These are phyloP conservation scores for Xylariaceae sp. DNA, from an alignment of 2,329 filamentous ascomycete genomes.

Conservation along the genomic window DNA sequence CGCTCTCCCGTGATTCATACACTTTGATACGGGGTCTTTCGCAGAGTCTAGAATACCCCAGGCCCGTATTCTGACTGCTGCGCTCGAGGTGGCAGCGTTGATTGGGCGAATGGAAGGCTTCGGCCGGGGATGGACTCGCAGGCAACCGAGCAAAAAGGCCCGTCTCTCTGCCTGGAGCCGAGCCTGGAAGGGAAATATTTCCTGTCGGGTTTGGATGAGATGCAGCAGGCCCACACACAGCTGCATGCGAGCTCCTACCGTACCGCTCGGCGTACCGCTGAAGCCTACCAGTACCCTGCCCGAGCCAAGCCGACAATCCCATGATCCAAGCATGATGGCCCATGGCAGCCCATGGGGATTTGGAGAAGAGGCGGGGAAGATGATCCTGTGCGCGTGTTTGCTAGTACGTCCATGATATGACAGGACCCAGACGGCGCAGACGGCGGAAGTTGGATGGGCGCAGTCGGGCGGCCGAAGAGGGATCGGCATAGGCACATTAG, in stretches of 20 bases:
- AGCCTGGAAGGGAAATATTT: slow-evolving; percentile 12
- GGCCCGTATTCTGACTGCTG: slow-evolving; percentile 9
- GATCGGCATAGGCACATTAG: too few species aligned
- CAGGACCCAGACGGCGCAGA: too few species aligned
- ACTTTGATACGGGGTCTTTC: slow-evolving; percentile 16
- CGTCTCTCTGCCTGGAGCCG: slow-evolving; percentile 15
- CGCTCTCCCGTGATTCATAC: slow-evolving; percentile 10
- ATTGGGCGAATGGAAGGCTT: slow-evolving; percentile 18
- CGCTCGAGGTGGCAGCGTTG: slow-evolving; percentile 10
- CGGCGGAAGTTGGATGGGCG: too few species aligned
- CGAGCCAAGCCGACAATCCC: too few species aligned
- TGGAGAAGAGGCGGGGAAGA: slow-evolving; percentile 17
- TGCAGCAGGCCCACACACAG: slow-evolving; percentile 5
- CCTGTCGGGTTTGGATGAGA: slow-evolving; percentile 22
- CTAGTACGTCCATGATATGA: too few species aligned
- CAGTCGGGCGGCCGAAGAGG: too few species aligned
- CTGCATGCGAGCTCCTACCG: neutral
- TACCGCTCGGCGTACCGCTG: neutral
- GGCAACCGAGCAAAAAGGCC: slow-evolving; percentile 20
- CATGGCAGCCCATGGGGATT: slow-evolving; percentile 12
- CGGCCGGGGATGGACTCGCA: slow-evolving; percentile 13
- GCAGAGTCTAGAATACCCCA: slow-evolving; percentile 16
- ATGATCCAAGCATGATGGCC: neutral
- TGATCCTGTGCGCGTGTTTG: neutral
- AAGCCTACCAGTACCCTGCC: too few species aligned